Conservation (phyloP, 768 basidiomycete genomes). For the Cystobasidium ongulense region DNA sequence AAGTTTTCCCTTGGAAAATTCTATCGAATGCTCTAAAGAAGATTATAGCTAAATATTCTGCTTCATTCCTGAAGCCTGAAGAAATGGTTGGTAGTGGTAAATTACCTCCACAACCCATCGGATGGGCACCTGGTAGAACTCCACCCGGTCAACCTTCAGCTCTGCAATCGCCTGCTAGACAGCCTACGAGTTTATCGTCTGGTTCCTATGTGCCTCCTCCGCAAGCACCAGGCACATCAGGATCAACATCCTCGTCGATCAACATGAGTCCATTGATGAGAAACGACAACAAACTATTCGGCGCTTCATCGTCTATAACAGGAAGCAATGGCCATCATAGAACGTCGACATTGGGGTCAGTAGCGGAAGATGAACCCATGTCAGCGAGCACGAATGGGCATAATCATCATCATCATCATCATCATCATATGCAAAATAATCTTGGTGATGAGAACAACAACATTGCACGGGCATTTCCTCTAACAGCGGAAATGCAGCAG, state of each 20-base stretch:
- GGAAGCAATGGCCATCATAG: background rate
- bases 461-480: background rate
- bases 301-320: background rate
- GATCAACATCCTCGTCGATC: background rate
- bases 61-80: constrained; percentile 36
- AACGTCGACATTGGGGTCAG: background rate
- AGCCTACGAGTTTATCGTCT: background rate
- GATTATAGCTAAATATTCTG: constrained; percentile 49
- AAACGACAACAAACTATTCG: background rate
- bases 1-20: constrained; percentile 51
- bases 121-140: constrained; percentile 22
- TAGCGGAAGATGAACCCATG: background rate
- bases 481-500: background rate
- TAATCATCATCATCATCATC: background rate
- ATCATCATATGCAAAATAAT: background rate
- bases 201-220: background rate
- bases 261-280: background rate
- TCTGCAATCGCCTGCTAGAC: too few relatives aligned
- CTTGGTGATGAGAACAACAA: background rate
- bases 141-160: background rate
- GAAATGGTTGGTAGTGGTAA: background rate
- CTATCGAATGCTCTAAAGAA: constrained; percentile 48
- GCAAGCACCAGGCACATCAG: background rate
- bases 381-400: background rate
- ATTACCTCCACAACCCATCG: constrained; percentile 18